A percentile compares a stretch with the other conserved stretches of the same genome.
These are phyloP conservation scores for Candida cerambycidarum DNA, from an alignment of 805 yeast genomes.

Conservation along the genomic window DNA sequence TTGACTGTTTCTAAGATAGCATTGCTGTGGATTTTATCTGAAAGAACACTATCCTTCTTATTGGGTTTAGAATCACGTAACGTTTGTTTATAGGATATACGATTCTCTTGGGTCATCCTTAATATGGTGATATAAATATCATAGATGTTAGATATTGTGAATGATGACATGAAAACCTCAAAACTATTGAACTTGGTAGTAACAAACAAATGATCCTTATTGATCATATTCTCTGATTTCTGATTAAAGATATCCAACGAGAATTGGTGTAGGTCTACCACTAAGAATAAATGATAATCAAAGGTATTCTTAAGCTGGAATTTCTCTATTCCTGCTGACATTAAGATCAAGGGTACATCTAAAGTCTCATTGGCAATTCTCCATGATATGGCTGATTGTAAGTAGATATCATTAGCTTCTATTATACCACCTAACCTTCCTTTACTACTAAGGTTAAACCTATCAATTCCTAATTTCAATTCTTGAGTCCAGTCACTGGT, in stretches of 20 bases:
- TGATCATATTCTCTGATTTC: slow-evolving; percentile 46
- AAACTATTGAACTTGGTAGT: slow-evolving; percentile 49
- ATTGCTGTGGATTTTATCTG: slow-evolving; percentile 12
- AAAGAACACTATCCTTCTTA: not conserved
- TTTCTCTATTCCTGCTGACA: slow-evolving; percentile 55
- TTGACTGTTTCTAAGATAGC: slow-evolving; percentile 33
- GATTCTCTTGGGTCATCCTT: slow-evolving; percentile 72
- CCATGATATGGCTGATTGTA: slow-evolving; percentile 75
- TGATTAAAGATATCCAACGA: slow-evolving; percentile 67
- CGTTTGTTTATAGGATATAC: slow-evolving; percentile 72
- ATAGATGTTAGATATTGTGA: slow-evolving; percentile 78
- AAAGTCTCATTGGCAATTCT: slow-evolving; percentile 41
- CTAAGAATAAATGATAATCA: slow-evolving; percentile 82
- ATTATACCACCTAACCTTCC: slow-evolving; percentile 83
- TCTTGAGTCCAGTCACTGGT: slow-evolving; percentile 69
- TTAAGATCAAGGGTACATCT: slow-evolving; percentile 65
- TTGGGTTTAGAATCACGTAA: slow-evolving; percentile 51
- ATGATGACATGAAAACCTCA: slow-evolving; percentile 70
- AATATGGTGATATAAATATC: slow-evolving; percentile 72
- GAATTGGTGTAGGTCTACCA: slow-evolving; percentile 51
- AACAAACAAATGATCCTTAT: slow-evolving; percentile 63
- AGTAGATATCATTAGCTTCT: slow-evolving; percentile 45
- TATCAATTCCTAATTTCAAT: slow-evolving; percentile 58
- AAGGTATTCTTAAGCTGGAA: slow-evolving; percentile 65
- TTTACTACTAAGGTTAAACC: slow-evolving; percentile 50